phyloP scores from a whole-genome alignment of 768 basidiomycete genomes.

The Sarcomyxa edulis region DNA sequence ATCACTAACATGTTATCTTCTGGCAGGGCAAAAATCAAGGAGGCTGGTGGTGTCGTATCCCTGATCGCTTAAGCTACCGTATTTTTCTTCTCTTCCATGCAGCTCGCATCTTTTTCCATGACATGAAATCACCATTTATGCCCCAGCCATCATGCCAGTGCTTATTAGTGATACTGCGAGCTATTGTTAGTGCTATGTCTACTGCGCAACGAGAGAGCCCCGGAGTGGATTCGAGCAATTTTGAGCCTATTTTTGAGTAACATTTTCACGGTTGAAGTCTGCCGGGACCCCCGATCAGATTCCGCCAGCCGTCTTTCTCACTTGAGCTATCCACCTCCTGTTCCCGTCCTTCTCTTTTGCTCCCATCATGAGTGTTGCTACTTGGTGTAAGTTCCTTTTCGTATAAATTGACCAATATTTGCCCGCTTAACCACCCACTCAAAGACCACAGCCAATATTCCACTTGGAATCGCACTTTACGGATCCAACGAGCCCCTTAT shows the following conservation, averaged over 20 bases:
- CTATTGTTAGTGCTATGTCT: too few relatives aligned
- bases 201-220: too few relatives aligned
- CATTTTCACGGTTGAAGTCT: too few relatives aligned
- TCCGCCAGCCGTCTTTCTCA: too few relatives aligned
- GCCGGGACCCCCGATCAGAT: too few relatives aligned
- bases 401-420: neutral
- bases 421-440: neutral
- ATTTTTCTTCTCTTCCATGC: slow-evolving; percentile 18
- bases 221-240: too few relatives aligned
- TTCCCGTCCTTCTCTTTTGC: slow-evolving; percentile 1
- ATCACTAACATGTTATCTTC: slow-evolving; percentile 3
- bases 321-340: too few relatives aligned
- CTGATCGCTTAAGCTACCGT: slow-evolving; percentile 69
- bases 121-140: too few relatives aligned
- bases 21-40: slow-evolving; percentile 73
- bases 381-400: slow-evolving; percentile 28
- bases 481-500: slow-evolving; percentile 46
- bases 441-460: slow-evolving; percentile 45
- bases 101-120: too few relatives aligned
- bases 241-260: too few relatives aligned
- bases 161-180: too few relatives aligned
- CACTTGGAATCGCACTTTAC: slow-evolving; percentile 53
- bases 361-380: slow-evolving; percentile 16
- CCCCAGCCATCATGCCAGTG: too few relatives aligned
- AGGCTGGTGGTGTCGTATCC: slow-evolving; percentile 90